Evolutionary conservation across 371 early-diverging fungal genomes (phyloP).

Genomic region (Rhizopus delemar): DNA sequence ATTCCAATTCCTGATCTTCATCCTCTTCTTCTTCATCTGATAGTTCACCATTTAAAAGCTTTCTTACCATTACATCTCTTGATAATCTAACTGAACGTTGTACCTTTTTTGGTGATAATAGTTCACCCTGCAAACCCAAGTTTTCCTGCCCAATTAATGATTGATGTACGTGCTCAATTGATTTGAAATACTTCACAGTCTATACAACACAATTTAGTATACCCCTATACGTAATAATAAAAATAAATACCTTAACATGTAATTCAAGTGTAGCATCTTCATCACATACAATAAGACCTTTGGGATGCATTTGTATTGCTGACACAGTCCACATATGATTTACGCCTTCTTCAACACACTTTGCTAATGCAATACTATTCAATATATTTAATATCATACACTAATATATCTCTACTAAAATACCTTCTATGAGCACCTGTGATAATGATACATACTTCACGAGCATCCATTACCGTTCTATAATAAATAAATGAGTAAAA

Average conservation of each 20-base stretch:
- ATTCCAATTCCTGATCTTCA: slow-evolving; percentile 7
- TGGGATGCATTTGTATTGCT: slow-evolving; percentile 86
- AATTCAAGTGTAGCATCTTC: slow-evolving; percentile 89
- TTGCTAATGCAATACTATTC: slow-evolving; percentile 68
- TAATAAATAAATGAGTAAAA: slow-evolving; percentile 10
- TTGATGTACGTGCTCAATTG: slow-evolving; percentile 85
- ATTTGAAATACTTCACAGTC: slow-evolving; percentile 87
- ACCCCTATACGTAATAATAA: slow-evolving; percentile 36
- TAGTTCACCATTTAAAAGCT: slow-evolving; percentile 15
- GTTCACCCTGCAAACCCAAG: slow-evolving; percentile 72
- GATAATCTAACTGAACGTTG: slow-evolving; percentile 17
- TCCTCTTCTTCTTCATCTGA: slow-evolving; percentile 17
- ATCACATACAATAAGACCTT: slow-evolving; percentile 87
- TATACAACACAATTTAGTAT: background rate
- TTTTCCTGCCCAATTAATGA: slow-evolving; percentile 79
- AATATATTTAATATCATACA: background rate
- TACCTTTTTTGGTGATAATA: slow-evolving; percentile 23
- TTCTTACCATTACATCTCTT: slow-evolving; percentile 27
- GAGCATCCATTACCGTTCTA: slow-evolving; percentile 85
- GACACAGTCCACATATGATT: slow-evolving; percentile 94
- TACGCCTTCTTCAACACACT: slow-evolving; percentile 84
- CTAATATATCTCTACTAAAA: background rate
- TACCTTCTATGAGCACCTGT: slow-evolving; percentile 76
- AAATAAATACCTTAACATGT: slow-evolving; percentile 76
- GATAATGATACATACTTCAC: slow-evolving; percentile 84